Percentiles rank a stretch among this genome's conserved stretches.
Evolutionary conservation across 257 asterid genomes (phyloP).

Genomic region (Buddleja alternifolia): DNA sequence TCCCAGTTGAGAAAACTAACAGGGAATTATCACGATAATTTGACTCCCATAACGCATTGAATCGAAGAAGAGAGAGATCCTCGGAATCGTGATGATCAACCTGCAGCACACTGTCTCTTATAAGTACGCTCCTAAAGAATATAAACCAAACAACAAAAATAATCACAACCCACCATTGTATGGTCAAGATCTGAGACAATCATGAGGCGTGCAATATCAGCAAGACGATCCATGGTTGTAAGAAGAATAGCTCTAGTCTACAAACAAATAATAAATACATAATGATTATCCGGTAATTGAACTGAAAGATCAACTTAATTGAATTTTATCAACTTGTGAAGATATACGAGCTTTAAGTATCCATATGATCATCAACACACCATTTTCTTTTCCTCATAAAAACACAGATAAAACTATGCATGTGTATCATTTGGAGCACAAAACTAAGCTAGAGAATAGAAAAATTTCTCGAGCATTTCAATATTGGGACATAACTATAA

Average conservation of each 20-base stretch:
- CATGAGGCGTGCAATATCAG: conserved; percentile 80
- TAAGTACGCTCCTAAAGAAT: conserved; percentile 19
- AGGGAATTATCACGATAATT: conserved; percentile 79
- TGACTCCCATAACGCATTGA: conserved; percentile 96
- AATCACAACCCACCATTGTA: conserved; percentile 72
- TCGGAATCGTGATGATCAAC: conserved; percentile 90
- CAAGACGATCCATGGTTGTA: conserved; percentile 68
- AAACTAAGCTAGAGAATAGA: no score
- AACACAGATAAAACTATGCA: no score
- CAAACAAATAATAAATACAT: conserved; percentile 23
- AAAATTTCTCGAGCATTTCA: no score
- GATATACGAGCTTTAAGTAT: no score
- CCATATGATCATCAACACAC: no score
- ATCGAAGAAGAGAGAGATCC: conserved; percentile 85
- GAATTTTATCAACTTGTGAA: no score
- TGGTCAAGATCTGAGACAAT: conserved; percentile 97
- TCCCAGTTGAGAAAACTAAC: conserved; percentile 97
- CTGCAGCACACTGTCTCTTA: conserved; percentile 47
- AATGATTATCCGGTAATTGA: background rate
- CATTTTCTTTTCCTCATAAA: no score
- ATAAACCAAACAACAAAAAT: conserved; percentile 2
- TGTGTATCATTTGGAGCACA: no score
- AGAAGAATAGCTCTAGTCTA: conserved; percentile 45
- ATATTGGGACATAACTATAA: no score
- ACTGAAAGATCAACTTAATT: no score